phyloP scores from a whole-genome alignment of 108 stramenopile genomes.

The Nitzschia sp. region DNA sequence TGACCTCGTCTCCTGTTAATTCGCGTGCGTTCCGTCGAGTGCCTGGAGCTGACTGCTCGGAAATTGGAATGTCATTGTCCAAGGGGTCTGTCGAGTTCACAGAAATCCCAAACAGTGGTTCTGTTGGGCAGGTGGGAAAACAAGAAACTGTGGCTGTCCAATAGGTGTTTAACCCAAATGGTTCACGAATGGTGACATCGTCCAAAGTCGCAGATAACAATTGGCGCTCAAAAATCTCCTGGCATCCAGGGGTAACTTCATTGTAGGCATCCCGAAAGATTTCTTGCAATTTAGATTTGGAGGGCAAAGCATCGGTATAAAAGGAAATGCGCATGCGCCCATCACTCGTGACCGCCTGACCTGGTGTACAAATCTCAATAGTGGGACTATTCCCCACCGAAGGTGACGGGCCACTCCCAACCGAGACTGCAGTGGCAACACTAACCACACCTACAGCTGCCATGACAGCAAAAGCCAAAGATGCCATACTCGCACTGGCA shows the following conservation, averaged over 20 bases:
- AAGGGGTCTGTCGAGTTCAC: neutral
- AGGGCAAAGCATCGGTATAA: slow-evolving; percentile 6
- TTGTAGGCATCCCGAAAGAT: slow-evolving; percentile 17
- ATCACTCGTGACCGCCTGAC: neutral
- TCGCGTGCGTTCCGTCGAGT: neutral
- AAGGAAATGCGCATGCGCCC: slow-evolving; percentile 9
- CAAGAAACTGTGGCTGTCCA: slow-evolving; percentile 16
- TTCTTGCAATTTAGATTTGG: neutral
- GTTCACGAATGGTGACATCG: neutral
- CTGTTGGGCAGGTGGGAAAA: slow-evolving; percentile 11
- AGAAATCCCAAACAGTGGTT: slow-evolving; percentile 9
- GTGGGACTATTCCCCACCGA: neutral
- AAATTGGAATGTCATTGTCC: neutral
- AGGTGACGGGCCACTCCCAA: neutral
- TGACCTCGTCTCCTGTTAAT: neutral
- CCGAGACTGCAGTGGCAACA: neutral
- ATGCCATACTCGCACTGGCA: slow-evolving; percentile 11
- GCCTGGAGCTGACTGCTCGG: neutral
- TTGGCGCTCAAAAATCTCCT: slow-evolving; percentile 16
- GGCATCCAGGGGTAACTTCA: slow-evolving; percentile 10
- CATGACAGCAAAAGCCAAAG: slow-evolving; percentile 6
- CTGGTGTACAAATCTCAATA: neutral
- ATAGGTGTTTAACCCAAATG: slow-evolving; percentile 15
- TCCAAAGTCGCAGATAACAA: neutral
- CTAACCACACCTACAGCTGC: neutral